Evolutionary conservation across 1,284 basidiomycete species (phyloP).

Genomic region (Vanrija sp.): DNA sequence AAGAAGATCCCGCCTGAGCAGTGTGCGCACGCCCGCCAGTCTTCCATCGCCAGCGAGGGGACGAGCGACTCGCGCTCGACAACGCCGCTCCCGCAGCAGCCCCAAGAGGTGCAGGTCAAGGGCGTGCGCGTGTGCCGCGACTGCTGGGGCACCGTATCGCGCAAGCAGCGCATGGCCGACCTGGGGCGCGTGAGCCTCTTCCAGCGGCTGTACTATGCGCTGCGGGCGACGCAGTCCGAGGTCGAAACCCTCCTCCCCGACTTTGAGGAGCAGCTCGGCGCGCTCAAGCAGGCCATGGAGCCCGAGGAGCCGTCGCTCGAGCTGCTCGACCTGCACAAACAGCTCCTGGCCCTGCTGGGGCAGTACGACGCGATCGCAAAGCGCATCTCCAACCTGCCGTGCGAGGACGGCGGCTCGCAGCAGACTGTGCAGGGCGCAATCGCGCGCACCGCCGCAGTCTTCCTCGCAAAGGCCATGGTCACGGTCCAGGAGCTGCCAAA

Average conservation of each 20-base stretch:
- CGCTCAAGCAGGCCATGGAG: conserved; percentile 48
- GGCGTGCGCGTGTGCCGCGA: conserved; percentile 78
- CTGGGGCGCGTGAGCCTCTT: conserved; percentile 61
- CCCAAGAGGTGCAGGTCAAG: conserved; percentile 69
- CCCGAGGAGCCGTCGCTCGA: conserved; percentile 38
- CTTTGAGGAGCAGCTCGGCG: conserved; percentile 64
- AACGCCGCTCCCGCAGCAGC: conserved; percentile 36
- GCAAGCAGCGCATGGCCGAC: conserved; percentile 74
- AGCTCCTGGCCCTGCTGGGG: conserved; percentile 73
- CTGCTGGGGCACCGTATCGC: conserved; percentile 74
- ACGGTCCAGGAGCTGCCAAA: conserved; percentile 57
- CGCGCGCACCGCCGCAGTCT: conserved; percentile 68
- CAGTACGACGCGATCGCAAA: conserved; percentile 86
- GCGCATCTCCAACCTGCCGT: conserved; percentile 69
- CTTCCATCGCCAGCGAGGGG: neutral
- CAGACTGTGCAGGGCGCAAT: conserved; percentile 80
- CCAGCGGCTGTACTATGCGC: conserved; percentile 65
- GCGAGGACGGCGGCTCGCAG: conserved; percentile 65
- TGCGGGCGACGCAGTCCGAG: conserved; percentile 71
- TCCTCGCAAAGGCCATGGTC: conserved; percentile 70
- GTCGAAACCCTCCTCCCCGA: conserved; percentile 65
- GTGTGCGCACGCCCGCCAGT: neutral
- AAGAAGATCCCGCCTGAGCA: neutral
- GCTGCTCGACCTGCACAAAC: conserved; percentile 67
- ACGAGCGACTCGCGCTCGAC: conserved; percentile 18